A percentile compares a stretch with the other conserved stretches of the same genome.
These are phyloP conservation scores for Aspergillus pseudoviridinutans DNA, from an alignment of 2,329 filamentous ascomycete genomes.

Conservation along the genomic window DNA sequence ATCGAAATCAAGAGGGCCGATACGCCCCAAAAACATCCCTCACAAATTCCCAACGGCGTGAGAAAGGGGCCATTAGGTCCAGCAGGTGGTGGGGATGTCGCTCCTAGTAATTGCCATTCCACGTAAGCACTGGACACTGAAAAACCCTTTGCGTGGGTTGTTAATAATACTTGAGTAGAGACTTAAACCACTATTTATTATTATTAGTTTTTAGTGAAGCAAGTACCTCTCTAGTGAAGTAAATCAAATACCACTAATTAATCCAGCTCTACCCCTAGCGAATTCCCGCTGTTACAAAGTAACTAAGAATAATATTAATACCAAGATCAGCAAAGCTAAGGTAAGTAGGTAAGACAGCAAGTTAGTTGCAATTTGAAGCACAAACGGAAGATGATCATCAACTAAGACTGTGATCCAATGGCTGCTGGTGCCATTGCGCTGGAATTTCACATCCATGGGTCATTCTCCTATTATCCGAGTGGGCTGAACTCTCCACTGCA, in stretches of 20 bases:
- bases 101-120: neutral
- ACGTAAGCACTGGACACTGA: neutral
- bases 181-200: neutral
- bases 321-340: neutral
- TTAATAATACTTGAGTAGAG: neutral
- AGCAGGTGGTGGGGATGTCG: neutral
- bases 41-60: neutral
- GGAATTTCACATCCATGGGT: conserved; percentile 22
- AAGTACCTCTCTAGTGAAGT: neutral
- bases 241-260: neutral
- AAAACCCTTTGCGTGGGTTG: neutral
- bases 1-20: neutral
- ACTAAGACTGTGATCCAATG: conserved; percentile 24
- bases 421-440: conserved; percentile 22
- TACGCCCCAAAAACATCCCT: neutral
- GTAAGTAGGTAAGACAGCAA: neutral
- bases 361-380: neutral
- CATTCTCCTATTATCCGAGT: conserved; percentile 12
- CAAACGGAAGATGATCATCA: conserved; percentile 14
- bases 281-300: neutral
- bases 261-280: neutral
- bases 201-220: neutral
- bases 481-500: conserved; percentile 6
- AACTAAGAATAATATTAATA: neutral
- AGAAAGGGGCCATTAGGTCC: neutral